These are phyloP conservation scores for Salvia splendens DNA, from an alignment of 257 asterid genomes.

Conservation along the genomic window DNA sequence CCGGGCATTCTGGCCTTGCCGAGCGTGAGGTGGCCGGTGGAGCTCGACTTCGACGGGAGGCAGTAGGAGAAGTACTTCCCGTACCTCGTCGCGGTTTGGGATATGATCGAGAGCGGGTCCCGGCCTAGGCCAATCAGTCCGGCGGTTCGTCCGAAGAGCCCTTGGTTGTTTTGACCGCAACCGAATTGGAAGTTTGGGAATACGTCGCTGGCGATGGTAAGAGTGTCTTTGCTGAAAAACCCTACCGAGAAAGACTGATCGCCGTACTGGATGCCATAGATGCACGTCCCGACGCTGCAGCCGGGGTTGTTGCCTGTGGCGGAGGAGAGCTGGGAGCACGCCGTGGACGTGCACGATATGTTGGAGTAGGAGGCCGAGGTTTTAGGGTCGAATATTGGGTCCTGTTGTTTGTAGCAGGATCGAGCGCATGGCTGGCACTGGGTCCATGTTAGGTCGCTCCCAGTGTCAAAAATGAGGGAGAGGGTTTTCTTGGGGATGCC, in stretches of 20 bases:
- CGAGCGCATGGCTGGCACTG: constrained; percentile 69
- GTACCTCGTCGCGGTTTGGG: constrained; percentile 58
- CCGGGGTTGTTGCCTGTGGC: constrained; percentile 45
- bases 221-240: constrained; percentile 46
- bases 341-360: constrained; percentile 45
- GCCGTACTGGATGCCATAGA: constrained; percentile 62
- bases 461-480: constrained; percentile 69
- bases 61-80: constrained; percentile 75
- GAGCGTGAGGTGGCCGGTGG: constrained; percentile 65
- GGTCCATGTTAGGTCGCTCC: constrained; percentile 84
- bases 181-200: constrained; percentile 58
- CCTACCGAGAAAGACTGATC: constrained; percentile 65
- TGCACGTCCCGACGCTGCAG: constrained; percentile 47
- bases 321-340: constrained; percentile 45
- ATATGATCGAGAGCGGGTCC: constrained; percentile 50
- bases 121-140: constrained; percentile 77
- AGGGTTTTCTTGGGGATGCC: constrained; percentile 58
- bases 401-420: constrained; percentile 57
- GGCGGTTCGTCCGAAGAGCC: constrained; percentile 58
- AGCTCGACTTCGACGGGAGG: constrained; percentile 60
- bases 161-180: constrained; percentile 71
- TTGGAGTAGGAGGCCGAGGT: constrained; percentile 56
- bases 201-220: constrained; percentile 43
- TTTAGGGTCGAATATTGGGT: constrained; percentile 61
- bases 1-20: constrained; percentile 38